phyloP scores from a whole-genome alignment of 345 rosid species.

The Citrus maxima region DNA sequence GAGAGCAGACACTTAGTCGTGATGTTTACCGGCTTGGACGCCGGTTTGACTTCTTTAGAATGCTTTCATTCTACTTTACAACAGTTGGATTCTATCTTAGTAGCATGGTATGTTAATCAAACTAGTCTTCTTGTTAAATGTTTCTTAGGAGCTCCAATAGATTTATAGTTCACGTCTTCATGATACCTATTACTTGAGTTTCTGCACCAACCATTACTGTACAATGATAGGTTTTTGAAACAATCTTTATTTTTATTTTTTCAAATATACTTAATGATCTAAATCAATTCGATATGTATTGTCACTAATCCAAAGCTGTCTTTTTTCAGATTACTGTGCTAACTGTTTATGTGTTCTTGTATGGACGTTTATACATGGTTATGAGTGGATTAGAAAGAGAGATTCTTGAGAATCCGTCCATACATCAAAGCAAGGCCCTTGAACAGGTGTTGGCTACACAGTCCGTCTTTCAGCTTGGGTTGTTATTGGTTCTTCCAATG shows the following conservation, averaged over 20 bases:
- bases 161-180: not conserved
- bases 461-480: constrained; percentile 81
- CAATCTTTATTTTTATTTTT: too few relatives aligned
- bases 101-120: constrained; percentile 66
- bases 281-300: not conserved
- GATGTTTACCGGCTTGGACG: constrained; percentile 94
- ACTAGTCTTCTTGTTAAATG: not conserved
- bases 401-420: constrained; percentile 47
- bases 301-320: not conserved
- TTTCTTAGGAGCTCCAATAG: not conserved
- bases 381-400: constrained; percentile 84
- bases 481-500: constrained; percentile 84
- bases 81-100: constrained; percentile 96
- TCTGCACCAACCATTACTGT: not conserved
- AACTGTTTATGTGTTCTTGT: constrained; percentile 78
- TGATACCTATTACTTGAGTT: not conserved
- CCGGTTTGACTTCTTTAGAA: constrained; percentile 89
- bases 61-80: constrained; percentile 97
- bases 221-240: not conserved
- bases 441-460: constrained; percentile 85
- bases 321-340: constrained; percentile 76
- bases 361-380: constrained; percentile 87
- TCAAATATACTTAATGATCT: too few relatives aligned
- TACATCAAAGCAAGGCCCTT: constrained; percentile 74
- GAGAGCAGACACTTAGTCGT: constrained; percentile 97